phyloP scores from a whole-genome alignment of 495 filamentous ascomycete species.

The Penicillium tannophilum region DNA sequence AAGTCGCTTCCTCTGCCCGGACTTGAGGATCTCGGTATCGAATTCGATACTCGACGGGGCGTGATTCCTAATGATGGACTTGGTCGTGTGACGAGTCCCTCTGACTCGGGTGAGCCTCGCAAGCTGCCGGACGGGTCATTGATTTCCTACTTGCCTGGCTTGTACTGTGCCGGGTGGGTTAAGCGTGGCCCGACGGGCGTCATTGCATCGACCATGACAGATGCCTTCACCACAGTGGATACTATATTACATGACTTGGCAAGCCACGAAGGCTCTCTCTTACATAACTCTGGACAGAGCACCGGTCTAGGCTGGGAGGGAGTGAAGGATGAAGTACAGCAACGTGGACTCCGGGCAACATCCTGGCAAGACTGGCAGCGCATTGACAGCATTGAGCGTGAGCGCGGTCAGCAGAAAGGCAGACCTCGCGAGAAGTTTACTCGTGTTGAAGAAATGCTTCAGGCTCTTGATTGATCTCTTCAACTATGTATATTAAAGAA shows the following conservation, averaged over 20 bases:
- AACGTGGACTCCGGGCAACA: conserved; percentile 50
- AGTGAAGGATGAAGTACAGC: conserved; percentile 57
- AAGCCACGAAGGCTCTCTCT: conserved; percentile 37
- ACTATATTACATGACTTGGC: conserved; percentile 74
- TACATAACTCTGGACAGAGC: conserved; percentile 43
- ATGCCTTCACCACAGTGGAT: conserved; percentile 89
- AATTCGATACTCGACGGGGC: conserved; percentile 72
- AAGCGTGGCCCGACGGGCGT: conserved; percentile 94
- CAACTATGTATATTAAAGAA: conserved; percentile 13
- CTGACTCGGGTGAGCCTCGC: conserved; percentile 24
- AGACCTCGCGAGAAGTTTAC: conserved; percentile 88
- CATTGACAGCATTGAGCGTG: conserved; percentile 79
- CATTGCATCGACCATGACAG: conserved; percentile 94
- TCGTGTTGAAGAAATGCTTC: conserved; percentile 76
- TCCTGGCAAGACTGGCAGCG: conserved; percentile 83
- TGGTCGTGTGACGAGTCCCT: conserved; percentile 64
- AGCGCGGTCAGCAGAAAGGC: conserved; percentile 62
- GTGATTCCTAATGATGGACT: conserved; percentile 83
- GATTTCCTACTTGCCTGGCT: conserved; percentile 64
- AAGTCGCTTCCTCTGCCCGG: conserved; percentile 76
- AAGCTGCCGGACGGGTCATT: conserved; percentile 39
- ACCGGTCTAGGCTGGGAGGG: conserved; percentile 75
- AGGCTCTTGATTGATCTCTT: conserved; percentile 39
- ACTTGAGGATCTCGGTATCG: conserved; percentile 73
- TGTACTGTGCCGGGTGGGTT: conserved; percentile 96